phyloP scores from a whole-genome alignment of 768 basidiomycete species.

The Sutorius australiensis region DNA sequence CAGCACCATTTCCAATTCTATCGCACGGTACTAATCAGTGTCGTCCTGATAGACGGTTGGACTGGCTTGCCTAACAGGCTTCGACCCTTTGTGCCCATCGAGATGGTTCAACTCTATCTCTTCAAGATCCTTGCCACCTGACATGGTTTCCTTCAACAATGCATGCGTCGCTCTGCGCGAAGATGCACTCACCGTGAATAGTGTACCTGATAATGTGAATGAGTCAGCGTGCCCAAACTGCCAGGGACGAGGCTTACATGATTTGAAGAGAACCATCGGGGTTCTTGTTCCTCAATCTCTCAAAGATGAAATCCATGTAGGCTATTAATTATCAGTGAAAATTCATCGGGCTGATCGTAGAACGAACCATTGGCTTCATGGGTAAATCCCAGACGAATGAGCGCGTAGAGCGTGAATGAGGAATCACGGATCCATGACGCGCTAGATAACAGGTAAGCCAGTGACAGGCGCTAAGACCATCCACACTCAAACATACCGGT shows the following conservation, averaged over 20 bases:
- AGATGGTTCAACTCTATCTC: constrained; percentile 83
- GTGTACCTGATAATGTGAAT: constrained; percentile 51
- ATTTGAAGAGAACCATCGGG: constrained; percentile 91
- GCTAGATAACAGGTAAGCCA: constrained; percentile 32
- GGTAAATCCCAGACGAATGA: constrained; percentile 91
- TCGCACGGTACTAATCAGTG: constrained; percentile 1
- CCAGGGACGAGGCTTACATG: constrained; percentile 46
- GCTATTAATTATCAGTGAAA: constrained; percentile 37
- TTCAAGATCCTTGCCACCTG: constrained; percentile 73
- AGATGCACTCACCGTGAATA: constrained; percentile 63
- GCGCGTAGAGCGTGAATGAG: constrained; percentile 91
- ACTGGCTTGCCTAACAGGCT: constrained; percentile 58
- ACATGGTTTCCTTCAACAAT: not conserved
- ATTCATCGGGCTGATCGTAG: not conserved
- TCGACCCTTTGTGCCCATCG: constrained; percentile 83
- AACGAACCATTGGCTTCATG: constrained; percentile 80
- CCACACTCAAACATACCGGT: constrained; percentile 40
- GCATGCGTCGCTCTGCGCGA: not conserved
- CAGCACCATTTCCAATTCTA: constrained; percentile 93
- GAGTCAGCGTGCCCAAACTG: not conserved
- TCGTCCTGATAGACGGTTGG: not conserved
- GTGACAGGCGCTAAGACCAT: not conserved
- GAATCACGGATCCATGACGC: constrained; percentile 95
- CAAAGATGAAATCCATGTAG: constrained; percentile 90
- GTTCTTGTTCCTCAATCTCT: constrained; percentile 77